These are phyloP conservation scores for Phylloporus arenicola DNA, from an alignment of 768 basidiomycete genomes.

Conservation along the genomic window DNA sequence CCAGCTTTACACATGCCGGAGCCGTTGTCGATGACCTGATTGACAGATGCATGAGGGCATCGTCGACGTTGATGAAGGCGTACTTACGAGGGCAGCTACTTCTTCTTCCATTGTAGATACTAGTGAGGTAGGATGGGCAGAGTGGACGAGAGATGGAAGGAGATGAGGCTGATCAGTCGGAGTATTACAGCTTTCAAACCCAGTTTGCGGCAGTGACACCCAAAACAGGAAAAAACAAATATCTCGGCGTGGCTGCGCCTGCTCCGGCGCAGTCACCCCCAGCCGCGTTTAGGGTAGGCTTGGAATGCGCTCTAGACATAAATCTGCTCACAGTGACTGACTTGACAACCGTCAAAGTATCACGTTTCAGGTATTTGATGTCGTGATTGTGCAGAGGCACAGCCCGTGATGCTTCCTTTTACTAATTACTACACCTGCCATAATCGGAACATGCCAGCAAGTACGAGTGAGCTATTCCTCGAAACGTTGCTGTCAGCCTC, in stretches of 20 bases:
- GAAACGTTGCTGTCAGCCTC: conserved; percentile 12
- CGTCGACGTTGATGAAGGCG: not conserved
- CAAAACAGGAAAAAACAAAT: conserved; percentile 21
- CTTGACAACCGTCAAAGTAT: not conserved
- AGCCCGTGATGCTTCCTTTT: not conserved
- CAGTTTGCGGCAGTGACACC: conserved; percentile 8
- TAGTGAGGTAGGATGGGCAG: conserved; percentile 20
- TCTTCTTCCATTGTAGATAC: conserved; percentile 54
- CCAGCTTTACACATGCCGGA: conserved; percentile 99
- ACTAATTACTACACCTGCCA: conserved; percentile 8
- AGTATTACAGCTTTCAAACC: conserved; percentile 24
- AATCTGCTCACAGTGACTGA: not conserved
- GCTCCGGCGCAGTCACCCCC: not conserved
- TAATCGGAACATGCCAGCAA: not conserved
- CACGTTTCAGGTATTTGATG: not conserved
- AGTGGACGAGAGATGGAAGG: conserved; percentile 15
- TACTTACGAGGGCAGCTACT: conserved; percentile 49
- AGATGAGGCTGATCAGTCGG: conserved; percentile 22
- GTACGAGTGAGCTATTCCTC: not conserved
- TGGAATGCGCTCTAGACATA: not conserved
- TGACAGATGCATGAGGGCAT: not conserved
- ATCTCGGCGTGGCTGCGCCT: not conserved
- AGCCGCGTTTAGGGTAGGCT: not conserved
- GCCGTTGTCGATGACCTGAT: conserved; percentile 86
- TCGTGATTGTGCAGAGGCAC: not conserved